Evolutionary conservation across 2,329 filamentous ascomycete genomes (phyloP), one percentile per base, ranked within the genome.

Genomic region (Hymenoscyphus albidus): DNA sequence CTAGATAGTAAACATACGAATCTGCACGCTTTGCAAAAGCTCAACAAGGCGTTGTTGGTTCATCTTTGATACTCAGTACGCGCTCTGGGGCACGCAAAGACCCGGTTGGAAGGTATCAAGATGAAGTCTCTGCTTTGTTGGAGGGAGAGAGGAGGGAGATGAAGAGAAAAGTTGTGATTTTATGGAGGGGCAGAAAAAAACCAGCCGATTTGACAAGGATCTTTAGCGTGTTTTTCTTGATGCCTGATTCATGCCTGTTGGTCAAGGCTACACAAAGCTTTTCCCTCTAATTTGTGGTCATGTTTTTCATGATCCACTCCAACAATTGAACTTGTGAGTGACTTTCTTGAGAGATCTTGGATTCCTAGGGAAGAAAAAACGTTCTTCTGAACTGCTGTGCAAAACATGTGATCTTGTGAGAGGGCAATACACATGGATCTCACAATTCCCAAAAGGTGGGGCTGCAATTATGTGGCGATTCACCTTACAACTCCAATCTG

Each of bases 1-100:
- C 27, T 27, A 27, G 27, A 62, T 62, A 56, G 55, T 44, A 63
- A 60, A 87, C 90, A 81, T 81, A 95, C 92, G 93, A 78, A 92
- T 88, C 80, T 96, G 86, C 74, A 94, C 88, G 80, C 91, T 89
- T 84, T 95, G 87, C 77, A 97, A 86, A 80, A 97, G 87, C 81
- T 90, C 85, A 71, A 95, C 85, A 77, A 97, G 93, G 80, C 90
- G 87, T 78, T 92, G 88, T 78, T 91, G 85, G 78, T 93, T 88
- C 90, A 93, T 93, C 74, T 67, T 78, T 73, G 67, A 22, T 61
- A 63, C 42, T 68, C 18, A 18, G 14, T 57, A 56, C 60, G 60
- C 60, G 35, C 31, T 56, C 3, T 31, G 32, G 16, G 40, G 48
- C 35, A 57, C 60, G 44, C 39, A 32, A 62, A 55, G 51, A 42